Evolutionary conservation across 2,329 filamentous ascomycete species (phyloP).

Genomic region (Myriosclerotinia duriaeana): DNA sequence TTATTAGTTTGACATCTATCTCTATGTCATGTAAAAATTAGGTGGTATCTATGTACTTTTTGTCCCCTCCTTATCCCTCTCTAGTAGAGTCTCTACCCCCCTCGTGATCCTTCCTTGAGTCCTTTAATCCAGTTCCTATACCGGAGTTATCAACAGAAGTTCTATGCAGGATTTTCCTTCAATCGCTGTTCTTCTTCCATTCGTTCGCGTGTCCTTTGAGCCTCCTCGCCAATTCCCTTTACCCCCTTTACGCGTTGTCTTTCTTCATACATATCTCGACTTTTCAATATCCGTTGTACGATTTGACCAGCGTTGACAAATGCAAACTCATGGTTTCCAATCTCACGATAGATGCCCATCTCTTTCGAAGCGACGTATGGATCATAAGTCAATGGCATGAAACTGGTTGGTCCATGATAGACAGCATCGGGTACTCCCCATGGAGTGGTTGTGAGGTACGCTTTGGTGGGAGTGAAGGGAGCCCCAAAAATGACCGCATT

Average conservation of each 20-base stretch:
- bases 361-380: constrained; percentile 78
- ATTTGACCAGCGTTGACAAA: constrained; percentile 92
- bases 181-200: constrained; percentile 49
- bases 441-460: constrained; percentile 74
- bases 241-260: constrained; percentile 85
- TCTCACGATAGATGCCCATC: constrained; percentile 81
- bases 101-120: neutral
- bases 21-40: constrained; percentile 12
- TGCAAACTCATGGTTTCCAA: constrained; percentile 74
- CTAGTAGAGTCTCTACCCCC: too few species aligned
- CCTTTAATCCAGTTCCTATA: neutral
- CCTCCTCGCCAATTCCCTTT: constrained; percentile 75
- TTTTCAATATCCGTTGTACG: constrained; percentile 84
- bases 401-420: constrained; percentile 94
- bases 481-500: constrained; percentile 86
- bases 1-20: constrained; percentile 1
- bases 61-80: neutral
- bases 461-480: constrained; percentile 78
- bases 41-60: constrained; percentile 13
- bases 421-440: constrained; percentile 74
- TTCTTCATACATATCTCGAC: constrained; percentile 84
- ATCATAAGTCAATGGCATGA: constrained; percentile 65
- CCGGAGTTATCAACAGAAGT: neutral
- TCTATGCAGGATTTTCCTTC: constrained; percentile 30
- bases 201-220: constrained; percentile 60